Evolutionary conservation across 441 rosid species (phyloP).

Genomic region (Aleurites moluccanus): DNA sequence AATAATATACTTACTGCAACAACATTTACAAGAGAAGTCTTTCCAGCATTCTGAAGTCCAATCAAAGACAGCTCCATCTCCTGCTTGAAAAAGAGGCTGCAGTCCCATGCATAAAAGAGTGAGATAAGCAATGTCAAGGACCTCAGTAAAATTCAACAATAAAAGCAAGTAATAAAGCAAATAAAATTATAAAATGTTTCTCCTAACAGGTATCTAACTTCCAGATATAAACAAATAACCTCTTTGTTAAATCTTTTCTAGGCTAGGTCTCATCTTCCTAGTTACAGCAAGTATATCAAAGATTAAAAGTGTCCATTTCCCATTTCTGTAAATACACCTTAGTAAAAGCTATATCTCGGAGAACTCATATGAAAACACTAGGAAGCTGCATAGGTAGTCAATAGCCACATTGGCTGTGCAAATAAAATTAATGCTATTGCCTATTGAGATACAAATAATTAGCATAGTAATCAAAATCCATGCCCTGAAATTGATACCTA

Average conservation of each 20-base stretch:
- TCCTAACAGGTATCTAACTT: not conserved
- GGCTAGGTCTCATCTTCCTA: not conserved
- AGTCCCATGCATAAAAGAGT: not conserved
- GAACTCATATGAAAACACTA: too few species aligned
- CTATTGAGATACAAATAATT: too few species aligned
- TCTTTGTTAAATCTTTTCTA: too few species aligned
- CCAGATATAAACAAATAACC: not conserved
- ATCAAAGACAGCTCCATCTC: slow-evolving; percentile 94
- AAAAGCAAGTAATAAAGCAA: not conserved
- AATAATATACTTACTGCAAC: slow-evolving; percentile 63
- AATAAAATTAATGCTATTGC: too few species aligned
- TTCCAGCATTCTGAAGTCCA: slow-evolving; percentile 96
- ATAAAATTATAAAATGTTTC: not conserved
- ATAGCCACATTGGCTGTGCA: not conserved
- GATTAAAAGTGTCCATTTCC: not conserved
- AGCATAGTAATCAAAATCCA: too few species aligned
- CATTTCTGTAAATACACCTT: not conserved
- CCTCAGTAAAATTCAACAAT: not conserved
- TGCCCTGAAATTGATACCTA: too few species aligned
- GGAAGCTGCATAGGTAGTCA: too few species aligned
- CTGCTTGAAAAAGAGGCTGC: slow-evolving; percentile 87
- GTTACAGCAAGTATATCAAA: not conserved
- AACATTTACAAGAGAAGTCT: slow-evolving; percentile 88
- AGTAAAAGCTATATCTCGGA: not conserved
- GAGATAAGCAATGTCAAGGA: slow-evolving; percentile 2